Base-by-base conservation (phyloP, 345 rosid genomes). In the Carallia brachiata region DNA sequence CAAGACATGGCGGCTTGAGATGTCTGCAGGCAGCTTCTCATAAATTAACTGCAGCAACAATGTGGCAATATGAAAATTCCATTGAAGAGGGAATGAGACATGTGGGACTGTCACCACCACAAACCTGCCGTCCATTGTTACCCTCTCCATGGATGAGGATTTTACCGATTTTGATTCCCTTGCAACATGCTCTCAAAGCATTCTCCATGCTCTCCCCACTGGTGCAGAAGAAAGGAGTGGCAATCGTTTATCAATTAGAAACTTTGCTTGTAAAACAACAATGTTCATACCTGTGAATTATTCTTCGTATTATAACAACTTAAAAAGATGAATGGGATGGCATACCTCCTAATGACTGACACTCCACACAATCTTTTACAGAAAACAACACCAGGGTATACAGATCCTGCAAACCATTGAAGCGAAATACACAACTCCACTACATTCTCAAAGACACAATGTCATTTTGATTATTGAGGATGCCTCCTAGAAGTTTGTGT, bases 191-290 rank as follows among this genome's bases (percentile, higher is more conserved):
- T 77, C 97, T 83, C 63, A 94, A 78, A 28, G 97, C 97, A 63
- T 91, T 94, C 73, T 91, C 97, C 97, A 93, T 93, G 87, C 98
- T 93, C 76, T 93, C 94, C 39, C 98, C 98, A 66, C 98, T 93
- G 73, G 31, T 40, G 47, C 6, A 3, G 50, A 71, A n/a, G 28
- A 10, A 69, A 73, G n/a, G 28, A 31, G 10, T 7, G 6, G 36
- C 8, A 32, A 52, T 48, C 18, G 27, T 19, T 37, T 27, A 44
- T 7, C 19, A 37, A 34, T n/a, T 36, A 15, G 23, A 27, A 39
- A 47, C 36, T 40, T 63, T 4, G 39, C n/a, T 27, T 52, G 12
- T 30, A 31, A 8, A 65, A 32, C 58, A 31, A 37, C 1, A 15
- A 17, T 50, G 27, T 9, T n/a, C 12, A 64, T n/a, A 3, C 16